A percentile compares a stretch with the other conserved stretches of the same genome.
Conservation (phyloP, 495 filamentous ascomycete species). For the Tuber borchii region DNA sequence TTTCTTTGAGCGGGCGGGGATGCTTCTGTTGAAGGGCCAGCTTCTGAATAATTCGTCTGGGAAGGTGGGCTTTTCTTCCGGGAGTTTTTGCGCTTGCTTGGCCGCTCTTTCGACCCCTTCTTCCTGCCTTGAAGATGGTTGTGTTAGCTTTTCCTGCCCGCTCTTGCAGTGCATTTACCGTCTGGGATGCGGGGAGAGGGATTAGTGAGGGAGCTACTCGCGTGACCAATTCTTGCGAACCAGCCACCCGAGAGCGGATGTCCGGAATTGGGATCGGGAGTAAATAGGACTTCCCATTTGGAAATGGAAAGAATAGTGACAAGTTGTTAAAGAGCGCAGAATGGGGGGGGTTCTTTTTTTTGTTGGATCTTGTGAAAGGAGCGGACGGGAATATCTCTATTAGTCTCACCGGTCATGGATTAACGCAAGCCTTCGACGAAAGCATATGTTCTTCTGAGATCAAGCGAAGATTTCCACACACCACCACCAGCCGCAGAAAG, state of each 20-base stretch:
- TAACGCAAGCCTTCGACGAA: constrained; percentile 29
- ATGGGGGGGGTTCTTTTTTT: not conserved
- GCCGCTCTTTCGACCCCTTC: constrained; percentile 37
- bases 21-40: constrained; percentile 5
- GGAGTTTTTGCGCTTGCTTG: constrained; percentile 22
- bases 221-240: not conserved
- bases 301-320: not conserved
- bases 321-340: not conserved
- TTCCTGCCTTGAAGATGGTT: constrained; percentile 25
- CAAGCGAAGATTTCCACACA: constrained; percentile 21
- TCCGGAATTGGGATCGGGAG: not conserved
- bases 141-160: constrained; percentile 12
- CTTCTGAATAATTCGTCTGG: not conserved
- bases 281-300: not conserved
- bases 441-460: constrained; percentile 28
- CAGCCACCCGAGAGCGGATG: not conserved
- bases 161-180: not conserved
- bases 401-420: constrained; percentile 32
- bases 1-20: constrained; percentile 6
- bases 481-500: constrained; percentile 22
- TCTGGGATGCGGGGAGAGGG: not conserved
- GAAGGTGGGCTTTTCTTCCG: not conserved
- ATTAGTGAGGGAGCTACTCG: not conserved
- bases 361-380: not conserved
- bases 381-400: not conserved